phyloP scores from a whole-genome alignment of 2,329 filamentous ascomycete genomes.

The Penicillium psychrosexuale region DNA sequence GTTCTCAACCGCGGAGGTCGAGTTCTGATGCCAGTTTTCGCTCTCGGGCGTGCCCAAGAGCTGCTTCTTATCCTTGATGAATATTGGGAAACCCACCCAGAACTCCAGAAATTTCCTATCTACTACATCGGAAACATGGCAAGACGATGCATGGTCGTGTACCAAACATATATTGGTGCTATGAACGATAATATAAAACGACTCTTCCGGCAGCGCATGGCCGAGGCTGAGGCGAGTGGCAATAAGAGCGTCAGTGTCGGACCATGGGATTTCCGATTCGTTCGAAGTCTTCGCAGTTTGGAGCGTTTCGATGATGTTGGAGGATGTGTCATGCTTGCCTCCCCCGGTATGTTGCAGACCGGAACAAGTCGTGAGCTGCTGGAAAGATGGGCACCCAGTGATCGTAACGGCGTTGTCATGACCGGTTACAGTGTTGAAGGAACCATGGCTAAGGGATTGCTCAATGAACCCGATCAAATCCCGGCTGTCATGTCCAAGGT shows the following conservation, averaged over 20 bases:
- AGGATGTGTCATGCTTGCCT: conserved; percentile 94
- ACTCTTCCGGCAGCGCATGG: conserved; percentile 88
- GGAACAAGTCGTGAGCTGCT: conserved; percentile 89
- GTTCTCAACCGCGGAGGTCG: conserved; percentile 89
- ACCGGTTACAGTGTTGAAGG: conserved; percentile 98
- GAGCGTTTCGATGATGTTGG: conserved; percentile 96
- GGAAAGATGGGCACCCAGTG: conserved; percentile 92
- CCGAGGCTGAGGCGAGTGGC: conserved; percentile 77
- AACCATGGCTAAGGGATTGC: conserved; percentile 94
- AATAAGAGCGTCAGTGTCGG: conserved; percentile 67
- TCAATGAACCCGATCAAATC: conserved; percentile 92
- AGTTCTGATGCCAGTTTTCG: conserved; percentile 92
- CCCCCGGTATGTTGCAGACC: conserved; percentile 96
- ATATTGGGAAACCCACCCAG: conserved; percentile 87
- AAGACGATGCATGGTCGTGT: conserved; percentile 96
- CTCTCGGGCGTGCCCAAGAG: conserved; percentile 89
- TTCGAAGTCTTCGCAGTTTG: conserved; percentile 84
- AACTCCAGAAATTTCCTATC: conserved; percentile 87
- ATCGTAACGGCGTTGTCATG: conserved; percentile 97
- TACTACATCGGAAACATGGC: conserved; percentile 97
- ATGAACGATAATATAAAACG: conserved; percentile 99
- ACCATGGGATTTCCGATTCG: conserved; percentile 96
- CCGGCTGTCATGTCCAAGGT: conserved; percentile 82
- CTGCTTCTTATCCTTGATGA: conserved; percentile 92
- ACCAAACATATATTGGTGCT: conserved; percentile 94